Evolutionary conservation across 495 filamentous ascomycete species (phyloP), one percentile per base, ranked within the genome.

Genomic region (Oleoguttula mirabilis): DNA sequence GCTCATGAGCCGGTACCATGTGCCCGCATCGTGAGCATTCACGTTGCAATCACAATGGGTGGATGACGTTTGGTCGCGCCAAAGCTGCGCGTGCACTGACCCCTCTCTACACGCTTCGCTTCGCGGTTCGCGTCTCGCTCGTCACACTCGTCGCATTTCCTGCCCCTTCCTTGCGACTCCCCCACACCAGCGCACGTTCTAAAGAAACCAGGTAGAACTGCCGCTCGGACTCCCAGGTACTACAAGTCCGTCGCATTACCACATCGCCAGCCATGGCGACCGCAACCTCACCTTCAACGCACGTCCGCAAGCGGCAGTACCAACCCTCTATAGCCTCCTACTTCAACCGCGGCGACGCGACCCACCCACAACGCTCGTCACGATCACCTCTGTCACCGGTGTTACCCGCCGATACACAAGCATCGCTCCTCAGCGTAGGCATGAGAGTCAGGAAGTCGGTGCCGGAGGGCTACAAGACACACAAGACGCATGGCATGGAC

Each of bases 391-490:
- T 40, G 12, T 45, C 36, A 19, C 45, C 33, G 11, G 45, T 43
- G 11, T 48, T 54, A 46, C 60, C 46, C 31, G n/a, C 47, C 67
- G 85, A 15, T 73, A 84, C 7, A 17, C 84, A 90, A 59, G 67
- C 84, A 12, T 79, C 78, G 12, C 77, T 95, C 11, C 67, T 94
- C 3, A 80, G 70, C 45, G 88, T 96, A 39, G 88, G 88, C 50
- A 92, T 94, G 84, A 77, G 87, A 24, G 73, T 96, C 38, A 80
- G 88, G 46, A 94, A 96, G 62, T 79, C 80, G 8, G 77, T 96
- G 3, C 82, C 84, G 0, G 86, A 94, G 44, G 88, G 88, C 39
- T 93, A 94, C 66, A 92, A 88, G 64, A 88, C 82, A 10, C 71
- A 73, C 47, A 55, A 66, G 47, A 52, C 51, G 15, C 19, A 51